Base-by-base conservation (phyloP, 2,329 filamentous ascomycete species). In the Fusarium beomiforme region DNA sequence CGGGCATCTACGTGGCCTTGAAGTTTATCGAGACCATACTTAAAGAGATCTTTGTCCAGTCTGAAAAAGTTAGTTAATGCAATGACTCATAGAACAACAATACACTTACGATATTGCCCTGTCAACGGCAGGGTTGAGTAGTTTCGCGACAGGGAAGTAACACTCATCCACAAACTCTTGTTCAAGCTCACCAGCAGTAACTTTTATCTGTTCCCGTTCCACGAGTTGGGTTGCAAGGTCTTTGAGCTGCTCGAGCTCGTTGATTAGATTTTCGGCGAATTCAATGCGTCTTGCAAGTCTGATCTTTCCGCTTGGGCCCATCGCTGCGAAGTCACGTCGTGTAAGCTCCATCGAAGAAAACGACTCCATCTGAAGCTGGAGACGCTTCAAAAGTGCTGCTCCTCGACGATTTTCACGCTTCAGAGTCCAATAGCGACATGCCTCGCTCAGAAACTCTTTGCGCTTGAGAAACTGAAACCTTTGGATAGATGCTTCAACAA, bases 341-440 rank as follows among this genome's bases (percentile, higher is more conserved):
- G 96, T 98, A 72, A 99, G 91, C 81, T 99, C 96, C 92, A 98
- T 97, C 1, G 94, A 97, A 10, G 95, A 95, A 80, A 98, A 99
- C 0, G 94, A 93, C 80, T 98, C 95, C 87, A 98, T 92, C 80
- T 98, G 95, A 62, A 98, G 84, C 79, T 99, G 96, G 23, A 99
- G 86, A 37, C 96, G 90, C 82, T 98, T 98, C 65, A 99, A 87
- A 59, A 99, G 85, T 7, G 96, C 94, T 33, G 96, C 96, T 49
- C 96, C 96, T 64, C 96, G 89, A 36, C 96, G 90, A 68, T 95
- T 93, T 80, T 99, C 96, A 60, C 96, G 90, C 83, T 99, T 99
- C 70, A 99, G 82, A 0, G 96, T 98, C 96, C 96, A 99, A 82
- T 98, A 99, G 75, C 94, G 94, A 83, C 95, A 98, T 4, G 93